phyloP scores from a whole-genome alignment of 441 rosid species.

The Adansonia madagascariensis region DNA sequence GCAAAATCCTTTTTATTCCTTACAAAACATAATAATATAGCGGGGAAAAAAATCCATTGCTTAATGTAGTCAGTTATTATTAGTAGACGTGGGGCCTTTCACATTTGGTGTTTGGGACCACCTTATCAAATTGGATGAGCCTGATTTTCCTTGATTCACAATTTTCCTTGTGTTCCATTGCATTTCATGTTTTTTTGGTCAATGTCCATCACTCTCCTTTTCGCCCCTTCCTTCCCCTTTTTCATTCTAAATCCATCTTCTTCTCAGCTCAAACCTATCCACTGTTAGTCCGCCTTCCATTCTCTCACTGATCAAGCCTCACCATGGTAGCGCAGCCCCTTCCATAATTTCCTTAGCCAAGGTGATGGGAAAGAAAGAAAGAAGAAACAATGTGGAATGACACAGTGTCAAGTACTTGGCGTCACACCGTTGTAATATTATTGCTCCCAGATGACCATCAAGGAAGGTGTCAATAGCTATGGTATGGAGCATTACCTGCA shows the following conservation, averaged over 20 bases:
- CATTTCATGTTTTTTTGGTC: not conserved
- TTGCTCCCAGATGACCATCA: not conserved
- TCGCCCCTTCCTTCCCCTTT: not conserved
- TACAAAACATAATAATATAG: not conserved
- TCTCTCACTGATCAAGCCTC: too few relatives aligned
- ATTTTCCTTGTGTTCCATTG: not conserved
- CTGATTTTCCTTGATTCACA: not conserved
- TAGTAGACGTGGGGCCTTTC: not conserved
- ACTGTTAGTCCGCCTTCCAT: too few relatives aligned
- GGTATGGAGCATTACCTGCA: not conserved
- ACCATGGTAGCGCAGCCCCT: slow-evolving; percentile 18
- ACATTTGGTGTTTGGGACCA: not conserved
- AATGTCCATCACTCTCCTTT: not conserved
- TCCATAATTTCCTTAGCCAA: too few relatives aligned
- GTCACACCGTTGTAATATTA: not conserved
- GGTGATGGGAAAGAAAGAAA: too few relatives aligned
- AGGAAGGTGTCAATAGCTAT: not conserved
- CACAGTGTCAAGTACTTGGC: not conserved
- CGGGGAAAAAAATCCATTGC: not conserved
- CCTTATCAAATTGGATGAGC: not conserved
- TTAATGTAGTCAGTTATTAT: not conserved
- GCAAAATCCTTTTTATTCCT: not conserved
- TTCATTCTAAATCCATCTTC: not conserved
- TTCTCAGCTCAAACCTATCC: too few relatives aligned
- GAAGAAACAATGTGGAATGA: not conserved